Evolutionary conservation across 345 rosid genomes (phyloP).

Genomic region (Lepidium aucheri): DNA sequence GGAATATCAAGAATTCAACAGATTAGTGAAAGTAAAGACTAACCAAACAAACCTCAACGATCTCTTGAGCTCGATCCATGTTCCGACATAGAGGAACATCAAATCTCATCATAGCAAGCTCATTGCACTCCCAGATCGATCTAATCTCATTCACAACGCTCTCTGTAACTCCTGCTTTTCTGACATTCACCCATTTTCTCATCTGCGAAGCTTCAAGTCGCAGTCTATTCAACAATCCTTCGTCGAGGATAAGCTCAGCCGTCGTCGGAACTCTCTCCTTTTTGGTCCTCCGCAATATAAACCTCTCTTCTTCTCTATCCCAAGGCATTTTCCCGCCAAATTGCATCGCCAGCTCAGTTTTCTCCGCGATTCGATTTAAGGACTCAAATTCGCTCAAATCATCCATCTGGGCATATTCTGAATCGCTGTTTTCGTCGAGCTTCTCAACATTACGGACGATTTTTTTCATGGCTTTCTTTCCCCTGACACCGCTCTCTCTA

Average conservation of each 20-base stretch:
- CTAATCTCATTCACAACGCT: conserved; percentile 51
- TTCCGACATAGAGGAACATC: conserved; percentile 62
- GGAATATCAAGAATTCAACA: not conserved
- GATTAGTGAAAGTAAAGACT: not conserved
- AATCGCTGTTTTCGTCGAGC: conserved; percentile 27
- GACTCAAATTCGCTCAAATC: conserved; percentile 23
- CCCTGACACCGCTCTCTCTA: conserved; percentile 63
- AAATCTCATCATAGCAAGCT: conserved; percentile 72
- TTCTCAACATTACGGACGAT: conserved; percentile 49
- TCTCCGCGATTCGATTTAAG: conserved; percentile 22
- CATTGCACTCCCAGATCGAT: conserved; percentile 44
- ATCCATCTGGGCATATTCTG: conserved; percentile 13
- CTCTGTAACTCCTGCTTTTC: conserved; percentile 76
- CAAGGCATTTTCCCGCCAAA: conserved; percentile 55
- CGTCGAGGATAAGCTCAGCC: conserved; percentile 51
- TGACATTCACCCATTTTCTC: conserved; percentile 81
- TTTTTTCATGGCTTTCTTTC: conserved; percentile 53
- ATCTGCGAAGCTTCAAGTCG: conserved; percentile 50
- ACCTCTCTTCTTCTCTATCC: conserved; percentile 50
- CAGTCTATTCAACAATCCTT: conserved; percentile 46
- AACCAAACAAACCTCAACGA: conserved; percentile 60
- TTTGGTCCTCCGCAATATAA: conserved; percentile 45
- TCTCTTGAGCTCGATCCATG: conserved; percentile 84
- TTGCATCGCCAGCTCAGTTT: not conserved
- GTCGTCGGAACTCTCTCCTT: conserved; percentile 41